These are phyloP conservation scores for Trametes cubensis DNA, from an alignment of 768 basidiomycete genomes.

Conservation along the genomic window DNA sequence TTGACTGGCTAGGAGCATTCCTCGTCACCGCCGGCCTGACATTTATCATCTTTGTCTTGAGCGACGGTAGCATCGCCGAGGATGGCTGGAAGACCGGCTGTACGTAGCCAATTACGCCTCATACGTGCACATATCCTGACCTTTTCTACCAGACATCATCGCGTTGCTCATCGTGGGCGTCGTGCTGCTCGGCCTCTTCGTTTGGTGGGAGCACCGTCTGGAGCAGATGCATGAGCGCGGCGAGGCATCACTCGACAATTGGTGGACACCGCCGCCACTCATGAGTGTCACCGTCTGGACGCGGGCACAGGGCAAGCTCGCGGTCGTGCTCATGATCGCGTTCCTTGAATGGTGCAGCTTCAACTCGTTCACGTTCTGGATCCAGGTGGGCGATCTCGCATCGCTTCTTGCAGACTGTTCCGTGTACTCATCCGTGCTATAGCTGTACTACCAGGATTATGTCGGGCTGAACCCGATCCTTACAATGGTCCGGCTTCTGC, in stretches of 20 bases:
- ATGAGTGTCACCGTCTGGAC: slow-evolving; percentile 67
- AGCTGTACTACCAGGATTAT: slow-evolving; percentile 79
- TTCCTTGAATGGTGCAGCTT: slow-evolving; percentile 70
- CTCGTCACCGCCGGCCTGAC: slow-evolving; percentile 68
- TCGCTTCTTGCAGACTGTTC: background rate
- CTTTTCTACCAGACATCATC: slow-evolving; percentile 59
- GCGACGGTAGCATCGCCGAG: slow-evolving; percentile 62
- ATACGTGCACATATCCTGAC: too few relatives aligned
- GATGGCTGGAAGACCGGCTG: slow-evolving; percentile 63
- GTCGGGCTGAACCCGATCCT: slow-evolving; percentile 52
- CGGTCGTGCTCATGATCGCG: slow-evolving; percentile 62
- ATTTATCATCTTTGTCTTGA: slow-evolving; percentile 72
- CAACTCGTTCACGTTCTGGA: slow-evolving; percentile 55
- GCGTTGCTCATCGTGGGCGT: slow-evolving; percentile 65
- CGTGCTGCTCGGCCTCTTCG: slow-evolving; percentile 55
- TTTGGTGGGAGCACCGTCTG: slow-evolving; percentile 67
- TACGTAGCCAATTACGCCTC: too few relatives aligned
- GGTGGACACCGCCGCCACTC: slow-evolving; percentile 57
- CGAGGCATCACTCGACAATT: background rate
- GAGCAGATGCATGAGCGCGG: slow-evolving; percentile 40
- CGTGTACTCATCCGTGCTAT: background rate
- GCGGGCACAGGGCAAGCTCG: slow-evolving; percentile 62
- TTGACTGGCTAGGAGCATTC: slow-evolving; percentile 82
- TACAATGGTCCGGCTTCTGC: slow-evolving; percentile 67
- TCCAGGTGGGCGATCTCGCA: slow-evolving; percentile 41